Evolutionary conservation across 106 monocot genomes (phyloP), one percentile per base, ranked within the genome.

Genomic region (Dioscorea alata): DNA sequence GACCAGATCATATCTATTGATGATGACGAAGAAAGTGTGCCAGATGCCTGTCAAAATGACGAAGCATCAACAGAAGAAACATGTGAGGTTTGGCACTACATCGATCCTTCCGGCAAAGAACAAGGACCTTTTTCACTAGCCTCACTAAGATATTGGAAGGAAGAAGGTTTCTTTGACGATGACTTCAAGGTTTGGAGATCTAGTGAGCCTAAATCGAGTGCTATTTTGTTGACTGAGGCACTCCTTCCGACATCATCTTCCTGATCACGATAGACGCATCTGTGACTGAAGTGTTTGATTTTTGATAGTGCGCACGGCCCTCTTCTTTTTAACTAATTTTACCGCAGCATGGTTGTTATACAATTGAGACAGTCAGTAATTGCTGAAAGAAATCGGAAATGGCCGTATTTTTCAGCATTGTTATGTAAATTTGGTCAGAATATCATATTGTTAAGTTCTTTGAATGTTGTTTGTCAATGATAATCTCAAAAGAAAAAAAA

Each of bases 101-200:
- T 71, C 23, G 91, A 91, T 33, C 91, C 87, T 12, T 52, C 31
- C 2, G 84, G 84, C 7, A 70, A 65, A 17, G 56, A 62, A 8
- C 91, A 82, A 22, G 91, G 91, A 10, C 87, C 91, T 23, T 91
- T 91, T 66, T 2, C 73, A n/a, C 15, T 87, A 59, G 14, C 10
- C 0, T 15, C 50, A 8, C 74, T 91, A 23, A 59, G 68, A 35
- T 5, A 13, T 0, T 91, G 91, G 91, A 68, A 20, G 24, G 51
- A 72, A n/a, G 19, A 60, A 8, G 82, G 84, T 34, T 91, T 62
- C 66, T 87, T 91, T 19, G 68, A 65, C 21, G 65, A 77, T 18
- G 69, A 80, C 73, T 87, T 91, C 67, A 84, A 72, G 60, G 82
- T 91, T 2, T 91, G 91, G 91, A 73, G 64, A 54, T 35, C 53